These are phyloP conservation scores for Trichoderma arundinaceum DNA, from an alignment of 2,329 filamentous ascomycete genomes.

Conservation along the genomic window DNA sequence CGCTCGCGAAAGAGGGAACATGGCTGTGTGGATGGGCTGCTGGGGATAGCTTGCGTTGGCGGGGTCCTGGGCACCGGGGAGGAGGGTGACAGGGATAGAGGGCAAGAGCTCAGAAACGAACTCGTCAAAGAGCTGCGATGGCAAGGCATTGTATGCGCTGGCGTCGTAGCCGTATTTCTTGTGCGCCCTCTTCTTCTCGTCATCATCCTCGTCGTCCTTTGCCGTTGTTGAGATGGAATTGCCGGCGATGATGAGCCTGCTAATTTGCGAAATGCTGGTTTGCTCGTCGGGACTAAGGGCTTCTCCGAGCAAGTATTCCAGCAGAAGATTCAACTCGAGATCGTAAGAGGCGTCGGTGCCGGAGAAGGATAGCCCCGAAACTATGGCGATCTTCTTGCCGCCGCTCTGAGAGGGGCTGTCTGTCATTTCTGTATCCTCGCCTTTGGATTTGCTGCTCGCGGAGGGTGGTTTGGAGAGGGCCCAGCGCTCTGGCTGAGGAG, in stretches of 20 bases:
- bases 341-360: constrained; percentile 74
- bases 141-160: constrained; percentile 82
- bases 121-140: constrained; percentile 80
- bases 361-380: constrained; percentile 86
- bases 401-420: neutral
- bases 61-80: constrained; percentile 84
- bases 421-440: constrained; percentile 63
- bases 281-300: constrained; percentile 67
- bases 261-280: constrained; percentile 68
- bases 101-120: constrained; percentile 84
- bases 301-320: constrained; percentile 89
- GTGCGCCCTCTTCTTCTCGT: constrained; percentile 52
- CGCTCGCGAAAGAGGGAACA: constrained; percentile 78
- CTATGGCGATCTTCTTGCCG: constrained; percentile 74
- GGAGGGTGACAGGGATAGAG: constrained; percentile 83
- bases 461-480: constrained; percentile 60
- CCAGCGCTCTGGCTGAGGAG: constrained; percentile 83
- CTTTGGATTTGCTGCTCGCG: constrained; percentile 43
- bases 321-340: constrained; percentile 75
- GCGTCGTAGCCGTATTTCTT: constrained; percentile 97
- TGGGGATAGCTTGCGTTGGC: constrained; percentile 90
- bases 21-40: constrained; percentile 88
- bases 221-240: constrained; percentile 79
- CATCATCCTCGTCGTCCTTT: constrained; percentile 46
- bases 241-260: constrained; percentile 86